Evolutionary conservation across 768 basidiomycete species (phyloP).

Genomic region (Astraeus odoratus): DNA sequence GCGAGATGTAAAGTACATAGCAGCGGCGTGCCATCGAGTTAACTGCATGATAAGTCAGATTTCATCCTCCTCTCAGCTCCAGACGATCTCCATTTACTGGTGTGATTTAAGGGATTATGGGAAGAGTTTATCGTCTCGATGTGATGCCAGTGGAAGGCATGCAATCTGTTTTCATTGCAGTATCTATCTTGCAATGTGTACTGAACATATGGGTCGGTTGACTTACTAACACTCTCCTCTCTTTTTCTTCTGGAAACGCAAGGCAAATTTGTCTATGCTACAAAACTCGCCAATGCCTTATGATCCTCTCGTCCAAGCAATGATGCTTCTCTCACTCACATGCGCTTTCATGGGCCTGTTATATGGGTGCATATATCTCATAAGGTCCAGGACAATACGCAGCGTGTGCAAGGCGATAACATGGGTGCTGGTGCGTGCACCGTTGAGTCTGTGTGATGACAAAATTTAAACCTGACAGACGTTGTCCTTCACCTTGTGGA

Average conservation of each 20-base stretch:
- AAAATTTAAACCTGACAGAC: conserved; percentile 26
- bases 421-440: conserved; percentile 55
- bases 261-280: conserved; percentile 65
- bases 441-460: background rate
- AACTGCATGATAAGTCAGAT: conserved; percentile 19
- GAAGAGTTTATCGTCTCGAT: conserved; percentile 65
- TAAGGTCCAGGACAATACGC: conserved; percentile 66
- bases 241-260: no score
- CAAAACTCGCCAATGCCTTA: conserved; percentile 44
- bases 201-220: no score
- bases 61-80: conserved; percentile 26
- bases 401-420: conserved; percentile 63
- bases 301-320: conserved; percentile 57
- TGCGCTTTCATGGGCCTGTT: conserved; percentile 65
- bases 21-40: conserved; percentile 18
- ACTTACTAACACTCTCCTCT: background rate
- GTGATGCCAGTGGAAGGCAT: conserved; percentile 67
- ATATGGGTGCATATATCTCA: conserved; percentile 69
- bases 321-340: conserved; percentile 56
- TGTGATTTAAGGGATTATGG: conserved; percentile 62
- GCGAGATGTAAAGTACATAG: conserved; percentile 60
- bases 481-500: conserved; percentile 47
- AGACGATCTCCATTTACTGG: conserved; percentile 53
- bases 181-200: conserved; percentile 7
- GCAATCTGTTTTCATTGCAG: conserved; percentile 62